Conservation (phyloP, 2,329 filamentous ascomycete species). For the Juglanconis sp. region DNA sequence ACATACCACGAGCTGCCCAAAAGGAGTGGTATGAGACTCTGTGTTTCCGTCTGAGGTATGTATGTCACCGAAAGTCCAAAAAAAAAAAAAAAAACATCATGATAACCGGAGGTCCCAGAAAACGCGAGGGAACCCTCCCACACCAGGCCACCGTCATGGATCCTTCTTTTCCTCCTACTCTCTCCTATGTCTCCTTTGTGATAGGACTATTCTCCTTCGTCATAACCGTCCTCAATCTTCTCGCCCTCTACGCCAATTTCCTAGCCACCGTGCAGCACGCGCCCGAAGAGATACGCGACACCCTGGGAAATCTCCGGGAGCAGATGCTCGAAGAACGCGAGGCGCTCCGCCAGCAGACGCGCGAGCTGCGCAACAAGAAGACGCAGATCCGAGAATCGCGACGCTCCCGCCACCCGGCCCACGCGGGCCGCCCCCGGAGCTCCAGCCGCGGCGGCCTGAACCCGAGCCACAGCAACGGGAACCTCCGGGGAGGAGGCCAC, state of each 20-base stretch:
- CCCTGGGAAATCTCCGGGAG: slow-evolving; percentile 18
- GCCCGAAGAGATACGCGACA: slow-evolving; percentile 18
- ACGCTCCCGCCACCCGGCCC: background rate
- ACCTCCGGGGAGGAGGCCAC: background rate
- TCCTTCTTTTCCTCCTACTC: slow-evolving; percentile 1
- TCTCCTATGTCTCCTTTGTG: slow-evolving; percentile 14
- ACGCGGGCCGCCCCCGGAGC: background rate
- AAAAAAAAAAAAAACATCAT: background rate
- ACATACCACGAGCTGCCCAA: too few species aligned
- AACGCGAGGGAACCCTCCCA: background rate
- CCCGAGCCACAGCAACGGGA: slow-evolving; percentile 7
- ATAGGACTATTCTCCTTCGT: slow-evolving; percentile 15
- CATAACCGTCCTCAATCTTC: slow-evolving; percentile 19
- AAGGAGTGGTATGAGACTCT: too few species aligned
- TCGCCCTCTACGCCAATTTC: slow-evolving; percentile 20
- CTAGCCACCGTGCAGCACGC: slow-evolving; percentile 18
- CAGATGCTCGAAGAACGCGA: slow-evolving; percentile 21
- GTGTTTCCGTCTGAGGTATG: too few species aligned
- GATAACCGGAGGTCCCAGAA: background rate
- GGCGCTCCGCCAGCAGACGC: slow-evolving; percentile 20
- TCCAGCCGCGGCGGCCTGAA: slow-evolving; percentile 6
- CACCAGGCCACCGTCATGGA: background rate
- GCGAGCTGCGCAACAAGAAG: slow-evolving; percentile 16
- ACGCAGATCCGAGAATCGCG: background rate
- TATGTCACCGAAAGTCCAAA: too few species aligned